Evolutionary conservation across 2,329 filamentous ascomycete species (phyloP).

Genomic region (Fusarium sarcochroum): DNA sequence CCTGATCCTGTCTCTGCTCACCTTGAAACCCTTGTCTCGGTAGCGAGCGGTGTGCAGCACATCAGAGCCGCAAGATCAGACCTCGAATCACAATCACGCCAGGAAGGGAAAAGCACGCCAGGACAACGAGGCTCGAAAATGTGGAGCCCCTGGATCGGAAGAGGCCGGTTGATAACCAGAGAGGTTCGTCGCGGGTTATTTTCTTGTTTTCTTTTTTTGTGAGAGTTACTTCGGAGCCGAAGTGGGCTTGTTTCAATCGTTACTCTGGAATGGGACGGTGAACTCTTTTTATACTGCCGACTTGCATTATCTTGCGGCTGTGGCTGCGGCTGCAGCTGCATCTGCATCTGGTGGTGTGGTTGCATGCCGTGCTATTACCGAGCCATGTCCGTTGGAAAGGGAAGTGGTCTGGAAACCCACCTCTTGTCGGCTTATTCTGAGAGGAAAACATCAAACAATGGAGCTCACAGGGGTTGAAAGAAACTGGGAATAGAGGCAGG

Average conservation of each 20-base stretch:
- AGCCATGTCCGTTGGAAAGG: constrained; percentile 37
- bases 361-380: constrained; percentile 42
- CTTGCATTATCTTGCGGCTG: constrained; percentile 10
- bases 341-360: constrained; percentile 12
- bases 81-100: constrained; percentile 41
- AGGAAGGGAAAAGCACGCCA: constrained; percentile 34
- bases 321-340: constrained; percentile 19
- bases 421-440: constrained; percentile 22
- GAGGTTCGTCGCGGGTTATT: constrained; percentile 27
- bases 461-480: constrained; percentile 13
- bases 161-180: constrained; percentile 34
- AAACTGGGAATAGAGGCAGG: constrained; percentile 33
- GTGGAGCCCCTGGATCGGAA: constrained; percentile 38
- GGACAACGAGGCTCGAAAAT: constrained; percentile 14
- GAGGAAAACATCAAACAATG: constrained; percentile 37
- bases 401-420: constrained; percentile 21
- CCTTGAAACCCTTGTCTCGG: constrained; percentile 29
- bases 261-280: constrained; percentile 9
- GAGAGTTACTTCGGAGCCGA: constrained; percentile 32
- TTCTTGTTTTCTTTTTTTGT: constrained; percentile 15
- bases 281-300: constrained; percentile 10
- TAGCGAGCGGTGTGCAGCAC: constrained; percentile 32
- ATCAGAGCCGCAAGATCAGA: constrained; percentile 34
- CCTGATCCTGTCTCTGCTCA: constrained; percentile 15
- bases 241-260: constrained; percentile 27